Base-by-base conservation (phyloP, 495 filamentous ascomycete species). In the Delitschia confertaspora region DNA sequence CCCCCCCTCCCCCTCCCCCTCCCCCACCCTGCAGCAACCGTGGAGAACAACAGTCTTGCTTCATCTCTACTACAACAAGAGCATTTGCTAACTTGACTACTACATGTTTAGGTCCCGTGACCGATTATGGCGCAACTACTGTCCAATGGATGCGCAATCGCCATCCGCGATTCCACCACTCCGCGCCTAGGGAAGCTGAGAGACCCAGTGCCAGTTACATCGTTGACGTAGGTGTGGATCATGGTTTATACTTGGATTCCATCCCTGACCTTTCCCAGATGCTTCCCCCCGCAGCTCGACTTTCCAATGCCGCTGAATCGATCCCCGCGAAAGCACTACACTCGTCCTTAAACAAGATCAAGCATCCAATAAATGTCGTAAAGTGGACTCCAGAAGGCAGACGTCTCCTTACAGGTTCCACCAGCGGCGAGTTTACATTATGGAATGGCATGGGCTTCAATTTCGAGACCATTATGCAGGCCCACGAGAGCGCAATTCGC, bases 361-460 rank as follows among this genome's bases (percentile, higher is more conserved):
- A 93, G 56, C 91, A 96, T 44, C 91, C 91, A 0, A 83, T 98
- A 56, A 95, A 94, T 30, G 84, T 95, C n/a, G 87, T 98, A 32
- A 72, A 83, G 66, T 98, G 91, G 91, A 98, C 91, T 2, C 91
- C 91, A 0, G 91, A 98, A 66, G 91, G 91, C 26, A 77, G 91
- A 47, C 71, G 91, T 47, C 65, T 98, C 33, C 71, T 98, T 56
- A 96, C 91, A 0, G 91, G 85, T 16, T 89, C 85, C 1, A 89
- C 86, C 59, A 96, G 88, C 56, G 91, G 91, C 42, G 91, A 98
- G 61, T 98, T 98, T 55, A 98, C 93, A 34, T 66, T 98, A 3
- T 98, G 91, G 91, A 98, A 98, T 61, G 91, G 91, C 45, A 95
- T 86, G 33, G 91, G 85, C 1, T 98, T 98, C 70, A 98, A 98